phyloP scores from a whole-genome alignment of 495 filamentous ascomycete genomes.

The Xylaria sp. region DNA sequence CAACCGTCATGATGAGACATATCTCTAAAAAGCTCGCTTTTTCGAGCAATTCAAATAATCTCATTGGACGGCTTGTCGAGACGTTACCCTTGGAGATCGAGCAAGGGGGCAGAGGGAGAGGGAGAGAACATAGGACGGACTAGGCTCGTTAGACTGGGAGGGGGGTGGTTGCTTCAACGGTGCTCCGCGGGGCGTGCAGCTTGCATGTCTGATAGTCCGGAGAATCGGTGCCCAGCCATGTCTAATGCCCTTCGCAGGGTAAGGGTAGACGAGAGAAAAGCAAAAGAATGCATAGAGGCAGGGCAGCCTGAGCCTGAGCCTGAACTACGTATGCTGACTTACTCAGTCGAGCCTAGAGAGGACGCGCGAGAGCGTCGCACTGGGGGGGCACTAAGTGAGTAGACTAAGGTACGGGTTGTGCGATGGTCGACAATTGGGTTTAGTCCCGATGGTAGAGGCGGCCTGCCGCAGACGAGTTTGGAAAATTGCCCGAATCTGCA shows the following conservation, averaged over 20 bases:
- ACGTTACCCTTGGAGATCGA: slow-evolving; percentile 17
- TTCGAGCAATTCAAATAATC: slow-evolving; percentile 19
- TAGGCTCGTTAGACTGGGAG: slow-evolving; percentile 4
- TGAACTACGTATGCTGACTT: not conserved
- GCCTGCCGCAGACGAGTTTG: slow-evolving; percentile 22
- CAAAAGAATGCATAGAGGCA: not conserved
- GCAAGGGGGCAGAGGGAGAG: slow-evolving; percentile 11
- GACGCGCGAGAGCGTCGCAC: not conserved
- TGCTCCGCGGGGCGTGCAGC: slow-evolving; percentile 35
- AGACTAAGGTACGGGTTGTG: slow-evolving; percentile 17
- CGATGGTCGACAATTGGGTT: slow-evolving; percentile 19
- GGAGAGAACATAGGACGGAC: slow-evolving; percentile 7
- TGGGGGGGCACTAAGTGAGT: too few relatives aligned
- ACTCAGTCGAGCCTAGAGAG: not conserved
- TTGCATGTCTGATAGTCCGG: slow-evolving; percentile 39
- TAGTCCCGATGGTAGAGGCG: slow-evolving; percentile 26
- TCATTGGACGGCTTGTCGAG: slow-evolving; percentile 44
- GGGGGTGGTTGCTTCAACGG: slow-evolving; percentile 40
- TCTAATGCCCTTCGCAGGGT: slow-evolving; percentile 34
- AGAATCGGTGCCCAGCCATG: slow-evolving; percentile 26
- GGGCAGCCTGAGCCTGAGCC: too few relatives aligned
- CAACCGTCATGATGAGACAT: slow-evolving; percentile 43
- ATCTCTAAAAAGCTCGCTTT: slow-evolving; percentile 30
- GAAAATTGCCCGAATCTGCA: slow-evolving; percentile 27
- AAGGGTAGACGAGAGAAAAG: slow-evolving; percentile 28